Evolutionary conservation across 768 basidiomycete species (phyloP).

Genomic region (Boletales sp.): DNA sequence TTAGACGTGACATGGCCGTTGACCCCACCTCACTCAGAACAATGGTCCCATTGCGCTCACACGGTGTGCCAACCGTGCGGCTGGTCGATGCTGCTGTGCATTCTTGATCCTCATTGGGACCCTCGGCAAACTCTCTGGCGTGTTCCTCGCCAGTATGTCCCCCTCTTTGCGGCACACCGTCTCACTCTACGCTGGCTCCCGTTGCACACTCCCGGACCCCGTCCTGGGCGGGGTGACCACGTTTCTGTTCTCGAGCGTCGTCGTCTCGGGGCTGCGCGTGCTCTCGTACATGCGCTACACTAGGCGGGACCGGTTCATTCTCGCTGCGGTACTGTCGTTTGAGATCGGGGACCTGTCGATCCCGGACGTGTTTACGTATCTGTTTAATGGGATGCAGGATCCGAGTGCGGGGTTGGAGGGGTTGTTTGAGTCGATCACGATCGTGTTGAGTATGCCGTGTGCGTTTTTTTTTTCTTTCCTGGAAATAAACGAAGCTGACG

Average conservation of each 20-base stretch:
- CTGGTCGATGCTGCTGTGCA: constrained; percentile 74
- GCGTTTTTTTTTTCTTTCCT: too few relatives aligned
- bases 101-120: constrained; percentile 81
- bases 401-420: constrained; percentile 58
- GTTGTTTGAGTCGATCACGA: constrained; percentile 74
- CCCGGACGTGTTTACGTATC: constrained; percentile 58
- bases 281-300: constrained; percentile 57
- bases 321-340: constrained; percentile 65
- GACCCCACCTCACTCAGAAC: constrained; percentile 41
- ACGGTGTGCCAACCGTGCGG: constrained; percentile 75
- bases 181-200: too few relatives aligned
- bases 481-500: too few relatives aligned
- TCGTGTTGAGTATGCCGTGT: constrained; percentile 81
- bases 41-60: constrained; percentile 84
- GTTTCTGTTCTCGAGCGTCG: constrained; percentile 78
- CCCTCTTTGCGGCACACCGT: background rate
- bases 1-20: background rate
- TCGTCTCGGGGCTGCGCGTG: constrained; percentile 67
- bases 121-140: constrained; percentile 77
- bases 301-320: constrained; percentile 64
- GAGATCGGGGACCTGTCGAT: constrained; percentile 72
- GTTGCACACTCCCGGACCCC: constrained; percentile 62
- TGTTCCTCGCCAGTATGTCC: constrained; percentile 68
- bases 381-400: constrained; percentile 60
- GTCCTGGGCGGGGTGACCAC: constrained; percentile 86